Conservation (phyloP, 2,329 filamentous ascomycete species). For the Colletotrichum scovillei region DNA sequence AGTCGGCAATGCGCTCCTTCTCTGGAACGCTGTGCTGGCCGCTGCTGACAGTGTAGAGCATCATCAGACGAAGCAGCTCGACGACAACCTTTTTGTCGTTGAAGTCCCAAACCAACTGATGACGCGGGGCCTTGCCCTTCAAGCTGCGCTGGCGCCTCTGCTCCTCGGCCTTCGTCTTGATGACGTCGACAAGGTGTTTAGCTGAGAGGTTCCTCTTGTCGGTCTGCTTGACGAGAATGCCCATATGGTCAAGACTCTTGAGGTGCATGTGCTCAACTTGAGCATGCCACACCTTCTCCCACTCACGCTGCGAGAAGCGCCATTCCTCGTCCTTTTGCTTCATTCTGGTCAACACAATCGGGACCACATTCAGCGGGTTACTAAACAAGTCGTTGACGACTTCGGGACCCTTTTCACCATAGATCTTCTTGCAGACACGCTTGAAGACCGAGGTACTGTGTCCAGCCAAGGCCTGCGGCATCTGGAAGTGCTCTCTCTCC, state of each 20-base stretch:
- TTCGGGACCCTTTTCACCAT: conserved; percentile 86
- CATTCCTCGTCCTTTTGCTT: conserved; percentile 98
- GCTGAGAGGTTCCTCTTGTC: conserved; percentile 93
- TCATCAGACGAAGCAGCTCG: conserved; percentile 71
- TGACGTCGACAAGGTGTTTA: conserved; percentile 89
- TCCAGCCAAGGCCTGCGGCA: conserved; percentile 86
- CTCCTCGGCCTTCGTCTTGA: conserved; percentile 93
- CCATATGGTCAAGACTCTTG: conserved; percentile 96
- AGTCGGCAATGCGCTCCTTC: conserved; percentile 78
- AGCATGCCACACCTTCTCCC: conserved; percentile 98
- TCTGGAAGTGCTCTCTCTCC: conserved; percentile 79
- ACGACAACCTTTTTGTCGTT: conserved; percentile 75
- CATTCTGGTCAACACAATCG: conserved; percentile 86
- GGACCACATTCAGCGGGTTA: conserved; percentile 87
- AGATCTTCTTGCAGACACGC: conserved; percentile 97
- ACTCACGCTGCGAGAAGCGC: conserved; percentile 95
- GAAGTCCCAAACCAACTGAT: conserved; percentile 83
- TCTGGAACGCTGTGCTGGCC: conserved; percentile 78
- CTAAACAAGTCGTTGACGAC: conserved; percentile 90
- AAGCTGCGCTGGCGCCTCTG: conserved; percentile 78
- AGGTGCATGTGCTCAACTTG: conserved; percentile 96
- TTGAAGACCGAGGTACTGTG: conserved; percentile 98
- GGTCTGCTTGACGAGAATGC: conserved; percentile 85
- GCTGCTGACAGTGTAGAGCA: conserved; percentile 74
- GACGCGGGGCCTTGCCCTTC: conserved; percentile 69